Evolutionary conservation across 768 basidiomycete species (phyloP).

Genomic region (Auriscalpium orientale): DNA sequence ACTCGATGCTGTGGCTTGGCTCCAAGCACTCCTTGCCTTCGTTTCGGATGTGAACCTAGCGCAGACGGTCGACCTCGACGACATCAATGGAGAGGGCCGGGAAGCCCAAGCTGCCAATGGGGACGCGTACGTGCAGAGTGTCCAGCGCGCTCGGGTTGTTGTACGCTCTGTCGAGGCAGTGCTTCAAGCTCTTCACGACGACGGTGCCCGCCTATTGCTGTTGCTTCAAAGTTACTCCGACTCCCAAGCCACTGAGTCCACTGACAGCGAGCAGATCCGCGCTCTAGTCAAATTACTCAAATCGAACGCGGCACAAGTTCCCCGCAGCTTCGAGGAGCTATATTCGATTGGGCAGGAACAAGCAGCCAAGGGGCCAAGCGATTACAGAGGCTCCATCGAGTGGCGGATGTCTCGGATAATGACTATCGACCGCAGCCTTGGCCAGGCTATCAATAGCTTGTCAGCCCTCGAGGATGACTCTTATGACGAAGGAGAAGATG

Average conservation of each 20-base stretch:
- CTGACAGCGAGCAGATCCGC: conserved; percentile 19
- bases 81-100: conserved; percentile 66
- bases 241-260: conserved; percentile 3
- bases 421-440: conserved; percentile 43
- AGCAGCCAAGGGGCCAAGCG: conserved; percentile 57
- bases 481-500: conserved; percentile 38
- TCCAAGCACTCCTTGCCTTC: conserved; percentile 51
- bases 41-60: conserved; percentile 73
- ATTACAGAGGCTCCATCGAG: conserved; percentile 70
- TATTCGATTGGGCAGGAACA: conserved; percentile 63
- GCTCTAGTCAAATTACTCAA: conserved; percentile 43
- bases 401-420: conserved; percentile 71
- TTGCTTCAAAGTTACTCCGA: conserved; percentile 38
- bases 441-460: conserved; percentile 24
- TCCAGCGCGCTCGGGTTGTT: conserved; percentile 60
- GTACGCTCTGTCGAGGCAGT: conserved; percentile 64
- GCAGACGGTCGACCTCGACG: conserved; percentile 78
- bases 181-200: conserved; percentile 70
- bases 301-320: conserved; percentile 47
- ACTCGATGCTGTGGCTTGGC: conserved; percentile 44
- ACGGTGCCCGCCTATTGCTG: conserved; percentile 52
- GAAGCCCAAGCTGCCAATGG: conserved; percentile 36
- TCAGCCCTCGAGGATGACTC: conserved; percentile 25
- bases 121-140: conserved; percentile 51
- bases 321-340: conserved; percentile 55